These are phyloP conservation scores for Spathaspora arborariae DNA, from an alignment of 805 yeast genomes.

Conservation along the genomic window DNA sequence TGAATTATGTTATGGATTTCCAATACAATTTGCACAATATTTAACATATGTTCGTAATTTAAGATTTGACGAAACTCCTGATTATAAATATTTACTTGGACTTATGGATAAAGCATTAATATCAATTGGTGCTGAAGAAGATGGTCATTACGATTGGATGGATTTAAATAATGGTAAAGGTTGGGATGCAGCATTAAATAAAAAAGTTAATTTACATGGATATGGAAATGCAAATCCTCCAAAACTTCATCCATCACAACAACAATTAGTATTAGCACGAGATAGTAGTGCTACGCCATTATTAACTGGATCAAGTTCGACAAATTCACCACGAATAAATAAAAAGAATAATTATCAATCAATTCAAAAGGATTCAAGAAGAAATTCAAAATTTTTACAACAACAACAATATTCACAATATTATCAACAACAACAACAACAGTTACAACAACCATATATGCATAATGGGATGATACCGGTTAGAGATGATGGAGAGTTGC, in stretches of 20 bases:
- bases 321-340: slow-evolving; percentile 9
- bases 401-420: slow-evolving; percentile 8
- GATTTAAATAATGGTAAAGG: slow-evolving; percentile 91
- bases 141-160: slow-evolving; percentile 98
- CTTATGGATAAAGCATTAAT: slow-evolving; percentile 76
- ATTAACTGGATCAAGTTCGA: slow-evolving; percentile 10
- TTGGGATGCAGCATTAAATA: slow-evolving; percentile 87
- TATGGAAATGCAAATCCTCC: slow-evolving; percentile 92
- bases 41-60: slow-evolving; percentile 83
- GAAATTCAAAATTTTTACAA: slow-evolving; percentile 10
- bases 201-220: slow-evolving; percentile 92
- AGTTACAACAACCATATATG: slow-evolving; percentile 12
- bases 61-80: slow-evolving; percentile 92
- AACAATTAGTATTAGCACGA: slow-evolving; percentile 9
- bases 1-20: slow-evolving; percentile 85
- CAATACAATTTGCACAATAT: slow-evolving; percentile 90
- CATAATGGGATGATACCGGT: slow-evolving; percentile 28
- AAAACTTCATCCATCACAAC: slow-evolving; percentile 24
- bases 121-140: slow-evolving; percentile 64
- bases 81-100: slow-evolving; percentile 79
- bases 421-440: slow-evolving; percentile 12
- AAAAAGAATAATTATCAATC: slow-evolving; percentile 11
- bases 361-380: slow-evolving; percentile 16
- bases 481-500: slow-evolving; percentile 36
- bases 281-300: slow-evolving; percentile 11